A percentile compares a stretch with the other conserved stretches of the same genome.
Conservation (phyloP, 768 basidiomycete genomes). For the Lentinula detonsa region DNA sequence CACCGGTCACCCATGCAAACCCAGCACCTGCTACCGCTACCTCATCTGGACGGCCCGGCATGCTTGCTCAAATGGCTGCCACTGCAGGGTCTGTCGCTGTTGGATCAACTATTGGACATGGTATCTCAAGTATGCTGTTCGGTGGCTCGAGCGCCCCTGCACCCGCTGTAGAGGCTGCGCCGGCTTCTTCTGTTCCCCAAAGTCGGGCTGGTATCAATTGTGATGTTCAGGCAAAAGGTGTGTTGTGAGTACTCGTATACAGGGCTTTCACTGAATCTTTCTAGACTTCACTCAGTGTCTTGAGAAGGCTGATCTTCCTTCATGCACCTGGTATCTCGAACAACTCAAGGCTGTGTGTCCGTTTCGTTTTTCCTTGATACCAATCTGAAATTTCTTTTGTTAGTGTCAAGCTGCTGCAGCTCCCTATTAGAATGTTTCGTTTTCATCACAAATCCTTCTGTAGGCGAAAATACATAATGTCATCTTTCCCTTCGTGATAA, state of each 20-base stretch:
- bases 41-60: slow-evolving; percentile 45
- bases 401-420: slow-evolving; percentile 77
- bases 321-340: slow-evolving; percentile 84
- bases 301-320: slow-evolving; percentile 71
- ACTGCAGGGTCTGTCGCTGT: slow-evolving; percentile 88
- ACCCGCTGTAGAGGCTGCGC: slow-evolving; percentile 38
- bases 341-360: slow-evolving; percentile 78
- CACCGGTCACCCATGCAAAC: slow-evolving; percentile 36
- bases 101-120: slow-evolving; percentile 85
- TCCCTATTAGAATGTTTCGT: slow-evolving; percentile 31
- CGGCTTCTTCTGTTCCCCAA: slow-evolving; percentile 41
- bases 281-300: slow-evolving; percentile 82
- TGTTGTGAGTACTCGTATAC: slow-evolving; percentile 6
- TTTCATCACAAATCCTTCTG: too few species aligned
- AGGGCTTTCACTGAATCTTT: background rate
- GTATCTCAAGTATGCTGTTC: slow-evolving; percentile 86
- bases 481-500: too few species aligned
- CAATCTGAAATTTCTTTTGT: slow-evolving; percentile 9
- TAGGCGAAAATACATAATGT: too few species aligned
- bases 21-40: slow-evolving; percentile 33
- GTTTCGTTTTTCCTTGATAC: background rate
- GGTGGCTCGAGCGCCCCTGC: slow-evolving; percentile 51
- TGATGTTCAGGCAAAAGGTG: slow-evolving; percentile 79
- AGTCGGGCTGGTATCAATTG: slow-evolving; percentile 41
- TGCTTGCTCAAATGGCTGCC: slow-evolving; percentile 82